phyloP scores from a whole-genome alignment of 495 filamentous ascomycete genomes.

The Hypoxylon crocopeplum region DNA sequence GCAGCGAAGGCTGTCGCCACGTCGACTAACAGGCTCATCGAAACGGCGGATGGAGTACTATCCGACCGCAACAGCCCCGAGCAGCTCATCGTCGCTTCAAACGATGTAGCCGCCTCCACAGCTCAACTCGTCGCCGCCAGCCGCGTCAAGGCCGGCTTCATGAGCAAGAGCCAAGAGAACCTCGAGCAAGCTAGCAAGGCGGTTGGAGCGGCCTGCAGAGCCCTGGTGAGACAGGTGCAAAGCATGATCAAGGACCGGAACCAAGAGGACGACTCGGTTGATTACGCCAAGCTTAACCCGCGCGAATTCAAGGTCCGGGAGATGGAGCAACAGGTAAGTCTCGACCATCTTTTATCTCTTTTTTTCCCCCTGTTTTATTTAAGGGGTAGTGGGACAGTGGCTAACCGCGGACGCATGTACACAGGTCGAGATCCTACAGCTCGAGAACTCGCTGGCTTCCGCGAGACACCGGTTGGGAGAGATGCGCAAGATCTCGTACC shows the following conservation, averaged over 20 bases:
- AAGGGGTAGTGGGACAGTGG: neutral
- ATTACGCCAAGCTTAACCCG: slow-evolving; percentile 83
- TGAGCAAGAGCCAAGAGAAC: slow-evolving; percentile 92
- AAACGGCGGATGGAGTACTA: slow-evolving; percentile 96
- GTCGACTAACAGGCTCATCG: slow-evolving; percentile 93
- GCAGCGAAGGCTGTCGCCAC: slow-evolving; percentile 93
- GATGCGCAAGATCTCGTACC: slow-evolving; percentile 99
- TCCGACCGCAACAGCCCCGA: slow-evolving; percentile 89
- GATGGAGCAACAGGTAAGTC: slow-evolving; percentile 98
- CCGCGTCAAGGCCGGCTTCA: slow-evolving; percentile 96
- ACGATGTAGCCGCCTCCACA: slow-evolving; percentile 94
- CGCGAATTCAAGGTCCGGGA: slow-evolving; percentile 98
- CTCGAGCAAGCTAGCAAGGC: slow-evolving; percentile 92
- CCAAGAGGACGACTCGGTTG: slow-evolving; percentile 82
- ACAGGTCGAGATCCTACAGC: slow-evolving; percentile 95
- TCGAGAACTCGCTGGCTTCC: slow-evolving; percentile 85
- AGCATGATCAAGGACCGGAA: slow-evolving; percentile 87
- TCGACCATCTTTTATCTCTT: slow-evolving; percentile 15
- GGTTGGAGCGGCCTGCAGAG: slow-evolving; percentile 85
- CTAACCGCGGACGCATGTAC: slow-evolving; percentile 20
- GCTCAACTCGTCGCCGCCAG: slow-evolving; percentile 95
- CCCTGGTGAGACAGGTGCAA: slow-evolving; percentile 92
- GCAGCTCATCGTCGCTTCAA: slow-evolving; percentile 96
- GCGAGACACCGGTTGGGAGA: slow-evolving; percentile 88
- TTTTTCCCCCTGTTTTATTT: slow-evolving; percentile 19